Evolutionary conservation across 2,329 filamentous ascomycete genomes (phyloP).

Genomic region (Paraconiothyrium sp.): DNA sequence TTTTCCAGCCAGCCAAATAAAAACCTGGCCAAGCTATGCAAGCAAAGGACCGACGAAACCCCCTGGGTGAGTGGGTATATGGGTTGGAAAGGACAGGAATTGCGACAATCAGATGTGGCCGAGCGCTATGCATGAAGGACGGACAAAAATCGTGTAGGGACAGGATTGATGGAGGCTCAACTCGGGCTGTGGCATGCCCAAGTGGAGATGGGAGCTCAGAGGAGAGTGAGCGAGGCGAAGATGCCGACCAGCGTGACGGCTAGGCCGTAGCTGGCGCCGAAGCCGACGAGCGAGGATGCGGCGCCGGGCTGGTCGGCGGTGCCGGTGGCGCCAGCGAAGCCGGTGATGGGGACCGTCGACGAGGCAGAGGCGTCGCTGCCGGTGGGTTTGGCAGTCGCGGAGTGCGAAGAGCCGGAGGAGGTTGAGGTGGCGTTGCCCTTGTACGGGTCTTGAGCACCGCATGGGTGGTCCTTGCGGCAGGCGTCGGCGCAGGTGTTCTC

Average conservation of each 20-base stretch:
- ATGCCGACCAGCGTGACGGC: slow-evolving; percentile 64
- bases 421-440: slow-evolving; percentile 66
- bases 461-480: slow-evolving; percentile 75
- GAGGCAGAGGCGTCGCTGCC: slow-evolving; percentile 8
- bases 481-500: slow-evolving; percentile 67
- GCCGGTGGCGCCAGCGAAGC: slow-evolving; percentile 37
- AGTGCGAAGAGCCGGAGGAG: slow-evolving; percentile 50
- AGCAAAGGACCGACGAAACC: slow-evolving; percentile 24
- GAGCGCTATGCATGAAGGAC: slow-evolving; percentile 28
- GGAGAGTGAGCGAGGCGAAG: slow-evolving; percentile 65
- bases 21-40: too few relatives aligned
- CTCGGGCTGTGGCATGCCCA: background rate
- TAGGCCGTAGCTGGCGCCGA: slow-evolving; percentile 66
- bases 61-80: slow-evolving; percentile 14
- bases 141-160: slow-evolving; percentile 1
- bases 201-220: slow-evolving; percentile 30
- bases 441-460: slow-evolving; percentile 73
- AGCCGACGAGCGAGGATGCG: slow-evolving; percentile 55
- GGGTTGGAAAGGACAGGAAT: slow-evolving; percentile 22
- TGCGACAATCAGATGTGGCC: slow-evolving; percentile 9
- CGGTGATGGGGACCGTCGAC: slow-evolving; percentile 39
- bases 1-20: background rate
- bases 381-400: slow-evolving; percentile 39
- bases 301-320: slow-evolving; percentile 33
- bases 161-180: background rate